Conservation (phyloP, 108 stramenopile genomes). For the Epipyxis sp. region DNA sequence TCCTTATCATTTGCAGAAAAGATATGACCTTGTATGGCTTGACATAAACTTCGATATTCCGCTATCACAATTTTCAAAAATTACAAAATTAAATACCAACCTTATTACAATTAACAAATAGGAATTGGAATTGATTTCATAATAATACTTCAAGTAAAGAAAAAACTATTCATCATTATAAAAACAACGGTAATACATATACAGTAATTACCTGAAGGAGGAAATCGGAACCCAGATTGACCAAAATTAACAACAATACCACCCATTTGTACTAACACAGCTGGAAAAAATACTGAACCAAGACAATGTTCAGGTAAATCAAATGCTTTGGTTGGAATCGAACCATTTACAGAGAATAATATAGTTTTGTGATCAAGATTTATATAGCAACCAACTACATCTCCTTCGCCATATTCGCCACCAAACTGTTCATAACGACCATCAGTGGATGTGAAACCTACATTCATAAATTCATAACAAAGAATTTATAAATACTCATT, state of each 20-base stretch:
- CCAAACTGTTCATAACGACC: constrained; percentile 54
- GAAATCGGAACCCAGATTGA: constrained; percentile 14
- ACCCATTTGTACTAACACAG: constrained; percentile 47
- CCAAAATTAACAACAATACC: constrained; percentile 38
- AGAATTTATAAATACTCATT: no score
- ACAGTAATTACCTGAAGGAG: neutral
- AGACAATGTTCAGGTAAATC: constrained; percentile 4
- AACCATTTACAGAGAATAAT: constrained; percentile 50
- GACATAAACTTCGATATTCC: neutral
- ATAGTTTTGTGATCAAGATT: constrained; percentile 43
- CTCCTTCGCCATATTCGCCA: constrained; percentile 45
- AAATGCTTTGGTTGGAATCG: constrained; percentile 45
- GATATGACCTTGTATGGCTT: neutral
- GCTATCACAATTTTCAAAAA: no score
- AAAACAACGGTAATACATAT: no score
- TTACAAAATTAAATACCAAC: no score
- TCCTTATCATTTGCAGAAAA: neutral
- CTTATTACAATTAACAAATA: no score
- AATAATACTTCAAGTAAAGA: no score
- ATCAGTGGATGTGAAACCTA: constrained; percentile 46
- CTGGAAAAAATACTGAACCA: constrained; percentile 51
- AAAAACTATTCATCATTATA: no score
- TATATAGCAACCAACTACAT: constrained; percentile 52
- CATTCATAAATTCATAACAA: no score
- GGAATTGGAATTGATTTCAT: no score